Evolutionary conservation across 495 filamentous ascomycete species (phyloP).

Genomic region (Podospora fimiseda): DNA sequence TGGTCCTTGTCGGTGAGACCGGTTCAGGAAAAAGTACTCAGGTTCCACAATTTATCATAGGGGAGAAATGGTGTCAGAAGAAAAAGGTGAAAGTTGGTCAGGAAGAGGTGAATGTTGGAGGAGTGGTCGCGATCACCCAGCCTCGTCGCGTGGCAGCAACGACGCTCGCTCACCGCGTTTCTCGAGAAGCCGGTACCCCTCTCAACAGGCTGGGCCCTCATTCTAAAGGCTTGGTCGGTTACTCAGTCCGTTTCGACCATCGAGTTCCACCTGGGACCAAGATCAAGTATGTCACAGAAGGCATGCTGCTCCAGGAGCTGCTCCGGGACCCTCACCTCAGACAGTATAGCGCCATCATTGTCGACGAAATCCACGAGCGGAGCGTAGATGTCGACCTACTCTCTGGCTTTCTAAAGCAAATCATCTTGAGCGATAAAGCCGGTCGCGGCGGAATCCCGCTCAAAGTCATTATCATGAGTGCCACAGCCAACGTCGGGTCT

Average conservation of each 20-base stretch:
- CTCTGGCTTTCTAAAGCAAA: slow-evolving; percentile 75
- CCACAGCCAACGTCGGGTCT: slow-evolving; percentile 80
- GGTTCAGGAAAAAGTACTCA: slow-evolving; percentile 97
- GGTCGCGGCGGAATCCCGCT: slow-evolving; percentile 65
- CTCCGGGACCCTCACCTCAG: slow-evolving; percentile 74
- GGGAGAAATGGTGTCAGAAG: slow-evolving; percentile 71
- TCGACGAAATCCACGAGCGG: slow-evolving; percentile 96
- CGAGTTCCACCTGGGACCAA: slow-evolving; percentile 60
- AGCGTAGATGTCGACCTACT: slow-evolving; percentile 93
- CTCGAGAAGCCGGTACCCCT: slow-evolving; percentile 82
- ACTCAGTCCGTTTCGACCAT: slow-evolving; percentile 89
- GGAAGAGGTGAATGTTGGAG: slow-evolving; percentile 58
- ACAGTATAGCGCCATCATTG: slow-evolving; percentile 81
- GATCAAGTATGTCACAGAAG: slow-evolving; percentile 94
- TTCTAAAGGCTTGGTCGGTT: slow-evolving; percentile 75
- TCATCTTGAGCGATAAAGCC: slow-evolving; percentile 52
- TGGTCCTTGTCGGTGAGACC: slow-evolving; percentile 88
- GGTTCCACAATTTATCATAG: slow-evolving; percentile 80
- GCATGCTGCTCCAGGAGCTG: slow-evolving; percentile 94
- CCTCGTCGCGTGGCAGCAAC: slow-evolving; percentile 90
- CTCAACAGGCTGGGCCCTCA: slow-evolving; percentile 32
- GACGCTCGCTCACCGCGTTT: slow-evolving; percentile 83
- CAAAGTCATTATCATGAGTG: slow-evolving; percentile 94
- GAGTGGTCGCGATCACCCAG: slow-evolving; percentile 92
- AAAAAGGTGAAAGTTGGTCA: slow-evolving; percentile 45